Evolutionary conservation across 164 flowering plant species (phyloP), one percentile per base, ranked within the genome.

Genomic region (Litsea cubeba): DNA sequence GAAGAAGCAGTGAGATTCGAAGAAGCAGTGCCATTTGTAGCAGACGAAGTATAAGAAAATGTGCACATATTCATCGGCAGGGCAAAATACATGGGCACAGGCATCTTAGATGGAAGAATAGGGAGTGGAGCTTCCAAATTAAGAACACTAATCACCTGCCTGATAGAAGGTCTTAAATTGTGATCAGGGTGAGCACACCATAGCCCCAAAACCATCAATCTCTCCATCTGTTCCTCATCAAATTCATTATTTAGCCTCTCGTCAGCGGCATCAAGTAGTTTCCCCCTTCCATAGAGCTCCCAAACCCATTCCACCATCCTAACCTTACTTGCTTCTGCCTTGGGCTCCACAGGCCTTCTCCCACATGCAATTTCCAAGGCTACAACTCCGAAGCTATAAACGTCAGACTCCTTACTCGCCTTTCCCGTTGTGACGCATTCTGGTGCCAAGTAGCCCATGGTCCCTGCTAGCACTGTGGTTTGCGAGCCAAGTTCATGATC

Each of bases 371-470:
- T 83, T 30, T 88, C 89, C 10, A 87, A 54, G 0, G 83, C 82
- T 3, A 87, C 88, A 0, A 86, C 72, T 8, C 88, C 90, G 63
- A 84, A 86, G 75, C 87, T 85, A 46, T 69, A 88, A 2, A 88
- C 84, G 54, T 87, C 88, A 0, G 88, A 83, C 23, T 87, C 87
- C 62, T 79, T 87, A 54, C 84, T 86, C 5, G 85, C 83, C 79
- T 72, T 84, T 17, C 85, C 81, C 0, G 82, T 80, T 51, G 15
- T 76, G 1, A 78, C 35, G 73, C 71, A 81, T 58, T 87, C 89
- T 0, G 88, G 88, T 2, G 88, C 88, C 84, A 87, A 75, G 78
- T 87, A 87, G 22, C 90, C 89, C 50, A 81, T 30, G 1, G 91
- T 88, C 28, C 90, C 87, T 3, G 88, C 90, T 51, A 84, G 50